These are phyloP conservation scores for Cucumis hystrix DNA, from an alignment of 306 rosid species.

Conservation along the genomic window DNA sequence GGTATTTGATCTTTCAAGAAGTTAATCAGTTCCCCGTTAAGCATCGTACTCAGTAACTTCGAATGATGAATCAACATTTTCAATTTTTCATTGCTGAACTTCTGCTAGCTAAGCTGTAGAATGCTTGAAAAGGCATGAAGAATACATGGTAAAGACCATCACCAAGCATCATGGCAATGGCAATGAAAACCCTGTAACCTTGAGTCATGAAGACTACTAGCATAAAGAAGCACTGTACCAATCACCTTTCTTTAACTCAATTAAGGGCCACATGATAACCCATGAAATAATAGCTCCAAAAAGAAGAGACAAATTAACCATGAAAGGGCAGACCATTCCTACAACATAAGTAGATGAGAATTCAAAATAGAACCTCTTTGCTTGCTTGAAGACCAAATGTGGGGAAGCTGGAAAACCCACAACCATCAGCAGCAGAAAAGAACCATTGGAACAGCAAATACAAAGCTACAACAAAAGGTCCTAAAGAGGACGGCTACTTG, in stretches of 20 bases:
- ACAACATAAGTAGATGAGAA: slow-evolving; percentile 60
- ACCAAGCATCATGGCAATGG: slow-evolving; percentile 65
- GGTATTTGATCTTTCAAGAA: slow-evolving; percentile 58
- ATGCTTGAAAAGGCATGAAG: slow-evolving; percentile 30
- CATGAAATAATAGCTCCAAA: slow-evolving; percentile 59
- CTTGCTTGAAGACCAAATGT: slow-evolving; percentile 57
- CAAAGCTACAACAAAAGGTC: slow-evolving; percentile 42
- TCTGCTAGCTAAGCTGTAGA: slow-evolving; percentile 15
- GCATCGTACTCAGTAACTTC: slow-evolving; percentile 20
- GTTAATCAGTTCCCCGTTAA: slow-evolving; percentile 17
- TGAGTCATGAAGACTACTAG: slow-evolving; percentile 43
- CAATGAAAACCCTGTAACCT: slow-evolving; percentile 63
- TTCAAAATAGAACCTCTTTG: slow-evolving; percentile 54
- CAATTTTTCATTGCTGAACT: neutral
- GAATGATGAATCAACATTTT: neutral
- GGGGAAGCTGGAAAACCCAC: slow-evolving; percentile 59
- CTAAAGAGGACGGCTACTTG: slow-evolving; percentile 52
- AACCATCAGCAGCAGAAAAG: slow-evolving; percentile 39
- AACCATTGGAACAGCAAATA: slow-evolving; percentile 66
- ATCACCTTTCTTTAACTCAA: slow-evolving; percentile 37
- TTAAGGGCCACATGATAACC: slow-evolving; percentile 62
- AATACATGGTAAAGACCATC: slow-evolving; percentile 58
- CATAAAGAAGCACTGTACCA: slow-evolving; percentile 42
- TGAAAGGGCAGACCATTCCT: slow-evolving; percentile 63
- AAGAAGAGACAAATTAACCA: slow-evolving; percentile 48